phyloP scores from a whole-genome alignment of 768 basidiomycete species.

The Mycena pura region DNA sequence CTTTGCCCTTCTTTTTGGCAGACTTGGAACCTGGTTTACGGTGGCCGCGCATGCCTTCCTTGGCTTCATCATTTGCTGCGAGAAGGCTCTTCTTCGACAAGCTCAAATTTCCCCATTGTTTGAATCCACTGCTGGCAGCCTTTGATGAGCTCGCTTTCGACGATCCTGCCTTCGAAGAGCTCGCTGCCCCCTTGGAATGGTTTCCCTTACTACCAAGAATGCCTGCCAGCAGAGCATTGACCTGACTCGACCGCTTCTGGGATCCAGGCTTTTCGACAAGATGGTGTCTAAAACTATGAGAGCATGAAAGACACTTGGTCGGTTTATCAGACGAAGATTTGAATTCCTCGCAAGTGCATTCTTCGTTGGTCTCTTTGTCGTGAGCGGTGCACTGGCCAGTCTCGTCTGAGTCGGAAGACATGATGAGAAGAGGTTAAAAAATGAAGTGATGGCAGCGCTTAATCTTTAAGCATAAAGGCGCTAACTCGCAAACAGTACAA shows the following conservation, averaged over 20 bases:
- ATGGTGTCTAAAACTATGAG: not conserved
- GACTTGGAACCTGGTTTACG: not conserved
- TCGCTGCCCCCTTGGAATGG: too few species aligned
- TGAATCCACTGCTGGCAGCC: too few species aligned
- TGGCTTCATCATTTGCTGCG: not conserved
- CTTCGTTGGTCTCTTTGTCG: not conserved
- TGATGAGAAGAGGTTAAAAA: not conserved
- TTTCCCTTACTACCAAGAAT: not conserved
- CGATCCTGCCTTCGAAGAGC: not conserved
- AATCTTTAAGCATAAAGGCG: too few species aligned
- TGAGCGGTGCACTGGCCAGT: slow-evolving; percentile 5
- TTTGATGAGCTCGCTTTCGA: not conserved
- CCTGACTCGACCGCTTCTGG: not conserved
- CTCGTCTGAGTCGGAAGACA: not conserved
- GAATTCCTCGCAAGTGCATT: not conserved
- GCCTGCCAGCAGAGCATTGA: not conserved
- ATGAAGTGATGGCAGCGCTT: too few species aligned
- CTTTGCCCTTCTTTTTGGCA: not conserved
- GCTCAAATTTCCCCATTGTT: too few species aligned
- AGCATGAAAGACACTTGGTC: not conserved
- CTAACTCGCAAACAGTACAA: too few species aligned
- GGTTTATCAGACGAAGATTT: not conserved
- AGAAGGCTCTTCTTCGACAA: too few species aligned
- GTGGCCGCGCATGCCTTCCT: not conserved
- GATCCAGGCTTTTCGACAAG: not conserved